Evolutionary conservation across 352 stramenopile species (phyloP), one percentile per base, ranked within the genome.

Genomic region (Phytophthora syringae): DNA sequence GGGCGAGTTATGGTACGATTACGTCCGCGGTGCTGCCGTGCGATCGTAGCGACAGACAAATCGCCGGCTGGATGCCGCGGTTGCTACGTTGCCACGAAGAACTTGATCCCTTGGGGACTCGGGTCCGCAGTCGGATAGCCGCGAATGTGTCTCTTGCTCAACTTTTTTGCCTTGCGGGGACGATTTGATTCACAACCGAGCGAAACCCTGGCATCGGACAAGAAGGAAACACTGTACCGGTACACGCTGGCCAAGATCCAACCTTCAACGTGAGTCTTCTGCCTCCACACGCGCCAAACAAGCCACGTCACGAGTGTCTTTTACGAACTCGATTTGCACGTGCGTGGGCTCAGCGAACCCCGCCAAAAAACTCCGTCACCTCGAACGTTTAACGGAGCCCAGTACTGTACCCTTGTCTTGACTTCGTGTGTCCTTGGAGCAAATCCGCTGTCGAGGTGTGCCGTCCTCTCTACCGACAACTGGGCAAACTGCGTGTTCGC

Each of bases 121-220:
- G 47, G 20, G 52, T 22, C 18, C 40, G 7, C 24, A 24, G 13
- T 39, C 45, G 48, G 66, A 74, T 62, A 74, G 60, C 5, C 64
- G 48, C 40, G 48, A 24, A 6, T 25, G 25, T 20, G 20, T 39
- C 27, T 55, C 27, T 61, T 22, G 50, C 34, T 51, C 22, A n/a
- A 36, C 11, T 60, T 56, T 65, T 70, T 66, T 48, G 28, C 7
- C 27, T 57, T 68, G 64, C 64, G 1, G 11, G 22, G 2, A 21
- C 24, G 65, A 74, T 74, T 74, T 71, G 67, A 44, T 67, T 48
- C 16, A 56, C 61, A 67, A 74, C 7, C 30, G 32, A 32, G 55
- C 51, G 60, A 70, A 44, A 52, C n/a, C n/a, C n/a, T n/a, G n/a
- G n/a, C n/a, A n/a, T n/a, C n/a, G n/a, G n/a, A n/a, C n/a, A n/a